These are phyloP conservation scores for Arthrocladium fulminans DNA, from an alignment of 2,329 filamentous ascomycete species.

Conservation along the genomic window DNA sequence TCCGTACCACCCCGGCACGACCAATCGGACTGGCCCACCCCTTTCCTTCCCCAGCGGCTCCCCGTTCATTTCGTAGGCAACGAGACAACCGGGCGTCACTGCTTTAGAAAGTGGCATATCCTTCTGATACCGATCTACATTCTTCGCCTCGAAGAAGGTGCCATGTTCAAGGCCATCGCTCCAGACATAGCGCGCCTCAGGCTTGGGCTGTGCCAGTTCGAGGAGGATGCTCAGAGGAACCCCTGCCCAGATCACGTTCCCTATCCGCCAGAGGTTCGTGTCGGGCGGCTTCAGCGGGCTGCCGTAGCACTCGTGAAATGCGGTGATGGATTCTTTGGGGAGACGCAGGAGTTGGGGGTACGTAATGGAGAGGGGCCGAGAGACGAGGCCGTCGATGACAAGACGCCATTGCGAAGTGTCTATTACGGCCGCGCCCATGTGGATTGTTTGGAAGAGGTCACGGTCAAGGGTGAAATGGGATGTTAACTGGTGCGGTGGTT, in stretches of 20 bases:
- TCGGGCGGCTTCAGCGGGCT: conserved; percentile 27
- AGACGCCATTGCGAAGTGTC: conserved; percentile 25
- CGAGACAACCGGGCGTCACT: conserved; percentile 12
- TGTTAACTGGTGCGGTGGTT: conserved; percentile 24
- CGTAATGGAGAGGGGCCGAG: conserved; percentile 24
- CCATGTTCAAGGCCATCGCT: conserved; percentile 18
- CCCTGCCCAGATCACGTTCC: conserved; percentile 31
- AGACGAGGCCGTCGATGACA: conserved; percentile 27
- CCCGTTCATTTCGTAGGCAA: conserved; percentile 20
- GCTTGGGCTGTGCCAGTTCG: conserved; percentile 16
- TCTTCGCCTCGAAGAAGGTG: conserved; percentile 13
- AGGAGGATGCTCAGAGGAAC: conserved; percentile 25
- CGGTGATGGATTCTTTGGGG: conserved; percentile 23
- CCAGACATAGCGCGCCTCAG: conserved; percentile 14
- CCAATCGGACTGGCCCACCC: conserved; percentile 18
- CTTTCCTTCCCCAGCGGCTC: conserved; percentile 15
- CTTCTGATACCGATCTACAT: conserved; percentile 18
- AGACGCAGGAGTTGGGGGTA: conserved; percentile 24
- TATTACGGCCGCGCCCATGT: conserved; percentile 29
- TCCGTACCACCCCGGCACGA: conserved; percentile 20
- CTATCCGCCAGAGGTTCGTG: conserved; percentile 26
- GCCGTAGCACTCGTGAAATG: conserved; percentile 32
- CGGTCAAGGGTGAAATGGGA: conserved; percentile 23
- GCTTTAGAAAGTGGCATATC: conserved; percentile 18
- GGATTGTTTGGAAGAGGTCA: conserved; percentile 30